phyloP scores from a whole-genome alignment of 2,329 filamentous ascomycete genomes.

The Aspergillus ustus region DNA sequence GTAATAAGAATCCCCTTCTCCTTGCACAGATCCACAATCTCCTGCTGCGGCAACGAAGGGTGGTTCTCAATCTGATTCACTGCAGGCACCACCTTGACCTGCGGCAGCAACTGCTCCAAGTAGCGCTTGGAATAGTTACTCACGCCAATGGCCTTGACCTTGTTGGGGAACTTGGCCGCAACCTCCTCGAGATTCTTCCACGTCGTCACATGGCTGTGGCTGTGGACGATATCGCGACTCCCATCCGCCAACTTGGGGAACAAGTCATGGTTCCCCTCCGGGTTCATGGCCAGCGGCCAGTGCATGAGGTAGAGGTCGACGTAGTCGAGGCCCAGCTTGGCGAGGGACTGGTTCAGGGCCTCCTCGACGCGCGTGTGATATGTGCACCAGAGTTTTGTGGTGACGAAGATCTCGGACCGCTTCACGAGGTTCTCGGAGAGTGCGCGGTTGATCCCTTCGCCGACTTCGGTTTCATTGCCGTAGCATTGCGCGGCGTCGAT shows the following conservation, averaged over 20 bases:
- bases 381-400: constrained; percentile 84
- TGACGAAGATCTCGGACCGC: constrained; percentile 80
- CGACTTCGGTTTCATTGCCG: constrained; percentile 76
- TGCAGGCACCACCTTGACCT: constrained; percentile 66
- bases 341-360: constrained; percentile 73
- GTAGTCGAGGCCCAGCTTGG: constrained; percentile 76
- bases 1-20: constrained; percentile 57
- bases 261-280: constrained; percentile 46
- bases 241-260: constrained; percentile 78
- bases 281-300: constrained; percentile 81
- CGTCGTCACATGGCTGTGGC: constrained; percentile 73
- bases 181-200: constrained; percentile 73
- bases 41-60: constrained; percentile 66
- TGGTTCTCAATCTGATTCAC: constrained; percentile 84
- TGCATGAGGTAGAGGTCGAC: constrained; percentile 83
- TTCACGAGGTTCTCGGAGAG: constrained; percentile 70
- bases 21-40: constrained; percentile 57
- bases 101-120: constrained; percentile 59
- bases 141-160: constrained; percentile 62
- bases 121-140: constrained; percentile 62
- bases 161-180: constrained; percentile 51
- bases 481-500: constrained; percentile 47
- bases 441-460: constrained; percentile 74
- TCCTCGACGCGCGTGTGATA: constrained; percentile 73
- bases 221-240: constrained; percentile 70